Percentiles rank a stretch among this genome's conserved stretches.
phyloP scores from a whole-genome alignment of 345 rosid genomes.

The Limnanthes douglasii region DNA sequence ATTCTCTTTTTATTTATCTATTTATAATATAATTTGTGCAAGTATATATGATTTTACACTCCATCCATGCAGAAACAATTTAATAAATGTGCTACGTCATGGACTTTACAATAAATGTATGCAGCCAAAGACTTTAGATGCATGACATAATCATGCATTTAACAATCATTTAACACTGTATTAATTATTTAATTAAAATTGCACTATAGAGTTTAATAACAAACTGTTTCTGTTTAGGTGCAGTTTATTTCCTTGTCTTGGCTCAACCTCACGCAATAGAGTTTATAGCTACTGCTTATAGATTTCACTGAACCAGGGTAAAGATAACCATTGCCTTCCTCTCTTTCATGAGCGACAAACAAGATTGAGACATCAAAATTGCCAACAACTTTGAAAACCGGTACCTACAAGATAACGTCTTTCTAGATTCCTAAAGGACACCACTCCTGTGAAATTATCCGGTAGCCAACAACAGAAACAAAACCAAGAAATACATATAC shows the following conservation, averaged over 20 bases:
- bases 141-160: too few species aligned
- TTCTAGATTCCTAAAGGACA: conserved; percentile 64
- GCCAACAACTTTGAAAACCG: conserved; percentile 56
- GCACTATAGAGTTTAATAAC: too few species aligned
- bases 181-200: too few species aligned
- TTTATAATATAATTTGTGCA: too few species aligned
- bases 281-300: conserved; percentile 45
- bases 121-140: too few species aligned
- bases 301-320: conserved; percentile 51
- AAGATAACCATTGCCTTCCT: conserved; percentile 28
- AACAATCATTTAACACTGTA: too few species aligned
- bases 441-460: conserved; percentile 65
- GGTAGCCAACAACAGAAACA: conserved; percentile 59
- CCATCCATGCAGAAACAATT: too few species aligned
- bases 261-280: conserved; percentile 68
- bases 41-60: too few species aligned
- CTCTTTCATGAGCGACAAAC: conserved; percentile 66
- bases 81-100: too few species aligned
- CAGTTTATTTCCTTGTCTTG: conserved; percentile 25
- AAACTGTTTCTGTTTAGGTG: too few species aligned
- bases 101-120: too few species aligned
- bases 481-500: conserved; percentile 81
- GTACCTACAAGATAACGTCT: conserved; percentile 62
- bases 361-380: conserved; percentile 34
- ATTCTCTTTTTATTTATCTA: too few species aligned